A percentile compares a stretch with the other conserved stretches of the same genome.
Evolutionary conservation across 176 grass and related monocot species (phyloP).

Genomic region (Secale cereale): DNA sequence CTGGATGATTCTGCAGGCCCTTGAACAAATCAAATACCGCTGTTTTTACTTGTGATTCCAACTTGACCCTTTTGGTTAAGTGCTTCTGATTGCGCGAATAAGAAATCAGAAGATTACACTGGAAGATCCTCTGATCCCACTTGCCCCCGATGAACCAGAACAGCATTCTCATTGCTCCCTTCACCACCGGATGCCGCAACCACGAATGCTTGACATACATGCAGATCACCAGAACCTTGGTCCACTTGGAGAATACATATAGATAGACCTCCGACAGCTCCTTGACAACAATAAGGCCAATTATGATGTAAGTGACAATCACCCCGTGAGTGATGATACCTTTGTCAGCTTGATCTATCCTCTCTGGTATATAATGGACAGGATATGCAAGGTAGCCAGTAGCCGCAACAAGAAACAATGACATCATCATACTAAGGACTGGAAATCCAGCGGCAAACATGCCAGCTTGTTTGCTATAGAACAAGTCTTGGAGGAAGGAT

Average conservation of each 20-base stretch:
- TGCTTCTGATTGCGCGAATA: accelerated
- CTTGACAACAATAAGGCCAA: background rate
- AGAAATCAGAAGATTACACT: background rate
- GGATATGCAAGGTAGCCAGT: background rate
- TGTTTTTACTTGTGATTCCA: background rate
- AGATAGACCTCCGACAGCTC: background rate
- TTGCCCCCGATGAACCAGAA: background rate
- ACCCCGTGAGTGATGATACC: background rate
- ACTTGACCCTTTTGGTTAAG: background rate
- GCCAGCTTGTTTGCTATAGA: background rate
- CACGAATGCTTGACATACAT: background rate
- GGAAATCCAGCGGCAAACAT: background rate
- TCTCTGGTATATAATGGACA: background rate
- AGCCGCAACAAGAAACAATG: background rate
- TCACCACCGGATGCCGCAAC: accelerated
- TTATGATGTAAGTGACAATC: background rate
- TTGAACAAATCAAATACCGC: background rate
- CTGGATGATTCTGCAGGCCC: accelerated
- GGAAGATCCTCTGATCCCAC: background rate
- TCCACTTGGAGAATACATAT: background rate
- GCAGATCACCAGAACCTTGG: background rate
- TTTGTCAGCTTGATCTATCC: background rate
- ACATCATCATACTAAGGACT: accelerated
- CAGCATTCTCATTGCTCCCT: background rate
- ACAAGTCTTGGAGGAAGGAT: slow-evolving; percentile 26